Evolutionary conservation across 2,329 filamentous ascomycete species (phyloP), one percentile per base, ranked within the genome.

Genomic region (Fusarium setosum): DNA sequence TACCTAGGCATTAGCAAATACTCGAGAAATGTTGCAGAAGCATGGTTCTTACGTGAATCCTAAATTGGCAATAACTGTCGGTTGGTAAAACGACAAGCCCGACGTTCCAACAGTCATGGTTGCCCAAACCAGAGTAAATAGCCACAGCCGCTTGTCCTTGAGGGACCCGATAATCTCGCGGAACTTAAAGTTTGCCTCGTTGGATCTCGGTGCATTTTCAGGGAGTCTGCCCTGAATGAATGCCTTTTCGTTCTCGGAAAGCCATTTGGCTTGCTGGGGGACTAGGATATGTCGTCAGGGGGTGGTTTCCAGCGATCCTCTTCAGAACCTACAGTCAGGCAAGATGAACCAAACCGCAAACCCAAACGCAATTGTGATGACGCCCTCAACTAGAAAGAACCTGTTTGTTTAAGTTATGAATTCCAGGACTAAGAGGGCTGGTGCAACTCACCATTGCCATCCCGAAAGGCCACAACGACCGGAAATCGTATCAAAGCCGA

Each of bases 301-400:
- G n/a, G n/a, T n/a, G n/a, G n/a, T n/a, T n/a, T n/a, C n/a, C 13
- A 35, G 17, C 26, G 18, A 23, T 48, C n/a, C n/a, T n/a, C n/a
- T n/a, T n/a, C n/a, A n/a, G n/a, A n/a, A 21, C 44, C 20, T 35
- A 57, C 55, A 57, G 23, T 61, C 60, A 15, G 63, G 66, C 6
- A 69, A 56, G n/a, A n/a, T n/a, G n/a, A n/a, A n/a, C n/a, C n/a
- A n/a, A n/a, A n/a, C n/a, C n/a, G n/a, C n/a, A 35, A 52, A 59
- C 13, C 55, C 58, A 10, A 41, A 13, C 7, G 65, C 80, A 5
- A 81, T 77, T 12, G n/a, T n/a, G n/a, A n/a, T n/a, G n/a, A n/a
- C n/a, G n/a, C 88, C 88, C 73, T 91, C 88, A 21, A 90, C 84
- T 29, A 90, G 87, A 75, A 90, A 90, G 0, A 90, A 79, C n/a